A percentile compares a stretch with the other conserved stretches of the same genome.
These are phyloP conservation scores for Thalassia testudinum DNA, from an alignment of 116 monocot species.

Conservation along the genomic window DNA sequence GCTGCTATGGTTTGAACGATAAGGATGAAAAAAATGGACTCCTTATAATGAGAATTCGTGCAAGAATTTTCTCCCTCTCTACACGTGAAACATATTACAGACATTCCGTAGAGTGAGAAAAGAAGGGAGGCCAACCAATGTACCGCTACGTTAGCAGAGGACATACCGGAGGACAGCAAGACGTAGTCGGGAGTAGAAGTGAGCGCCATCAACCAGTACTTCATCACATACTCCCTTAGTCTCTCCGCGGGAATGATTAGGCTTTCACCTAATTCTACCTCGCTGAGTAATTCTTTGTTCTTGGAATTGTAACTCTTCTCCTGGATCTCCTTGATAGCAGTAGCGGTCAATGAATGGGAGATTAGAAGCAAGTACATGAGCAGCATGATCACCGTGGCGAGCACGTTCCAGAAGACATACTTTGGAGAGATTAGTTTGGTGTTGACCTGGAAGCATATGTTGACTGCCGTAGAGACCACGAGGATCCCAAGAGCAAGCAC, in stretches of 20 bases:
- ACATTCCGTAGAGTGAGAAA: neutral
- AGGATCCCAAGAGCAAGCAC: neutral
- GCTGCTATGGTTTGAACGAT: neutral
- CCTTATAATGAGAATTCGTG: neutral
- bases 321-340: neutral
- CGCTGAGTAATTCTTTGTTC: neutral
- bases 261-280: neutral
- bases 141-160: neutral
- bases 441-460: neutral
- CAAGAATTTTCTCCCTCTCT: neutral
- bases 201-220: slow-evolving; percentile 6
- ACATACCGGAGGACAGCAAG: neutral
- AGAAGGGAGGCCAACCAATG: neutral
- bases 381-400: slow-evolving; percentile 1
- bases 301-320: slow-evolving; percentile 3
- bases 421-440: neutral
- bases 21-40: neutral
- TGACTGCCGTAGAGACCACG: neutral
- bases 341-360: slow-evolving; percentile 1
- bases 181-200: neutral
- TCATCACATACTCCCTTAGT: neutral
- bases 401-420: neutral
- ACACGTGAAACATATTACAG: neutral
- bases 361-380: neutral
- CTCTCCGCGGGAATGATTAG: neutral